Conservation (phyloP, 2,329 filamentous ascomycete genomes). For the Pseudocercospora eumusae region DNA sequence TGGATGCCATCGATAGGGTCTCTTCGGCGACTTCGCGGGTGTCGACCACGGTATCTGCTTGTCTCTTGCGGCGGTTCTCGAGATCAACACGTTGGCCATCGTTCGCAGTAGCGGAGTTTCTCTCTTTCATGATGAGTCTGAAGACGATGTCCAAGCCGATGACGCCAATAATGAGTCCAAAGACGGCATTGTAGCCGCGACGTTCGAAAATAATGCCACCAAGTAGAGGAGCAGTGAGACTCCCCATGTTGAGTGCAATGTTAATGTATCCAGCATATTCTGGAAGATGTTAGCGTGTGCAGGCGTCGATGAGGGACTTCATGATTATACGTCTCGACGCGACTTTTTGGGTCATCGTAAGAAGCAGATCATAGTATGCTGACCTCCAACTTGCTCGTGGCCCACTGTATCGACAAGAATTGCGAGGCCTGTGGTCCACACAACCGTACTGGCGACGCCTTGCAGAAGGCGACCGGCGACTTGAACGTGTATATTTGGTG, state of each 20-base stretch:
- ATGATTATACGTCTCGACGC: slow-evolving; percentile 1
- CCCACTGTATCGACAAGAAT: slow-evolving; percentile 69
- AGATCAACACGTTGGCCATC: not conserved
- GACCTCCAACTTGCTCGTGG: slow-evolving; percentile 56
- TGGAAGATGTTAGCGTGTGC: not conserved
- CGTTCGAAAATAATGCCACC: slow-evolving; percentile 66
- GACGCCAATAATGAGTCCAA: slow-evolving; percentile 22
- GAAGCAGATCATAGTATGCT: slow-evolving; percentile 7
- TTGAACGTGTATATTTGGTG: slow-evolving; percentile 59
- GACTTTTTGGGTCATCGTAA: not conserved
- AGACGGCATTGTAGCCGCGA: slow-evolving; percentile 39
- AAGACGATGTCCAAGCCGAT: slow-evolving; percentile 24
- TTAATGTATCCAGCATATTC: slow-evolving; percentile 65
- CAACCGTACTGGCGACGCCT: slow-evolving; percentile 65
- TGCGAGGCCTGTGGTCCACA: slow-evolving; percentile 71
- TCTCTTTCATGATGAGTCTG: slow-evolving; percentile 27
- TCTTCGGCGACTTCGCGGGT: not conserved
- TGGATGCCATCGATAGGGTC: slow-evolving; percentile 7
- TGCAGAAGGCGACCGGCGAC: slow-evolving; percentile 67
- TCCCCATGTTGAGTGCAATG: slow-evolving; percentile 61
- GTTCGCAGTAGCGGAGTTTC: not conserved
- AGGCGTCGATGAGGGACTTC: not conserved
- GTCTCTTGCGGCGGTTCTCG: not conserved
- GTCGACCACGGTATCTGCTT: not conserved
- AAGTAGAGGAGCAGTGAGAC: slow-evolving; percentile 64